Percentiles rank a stretch among this genome's conserved stretches.
phyloP scores from a whole-genome alignment of 345 rosid species.

The Mallotus nudiflorus region DNA sequence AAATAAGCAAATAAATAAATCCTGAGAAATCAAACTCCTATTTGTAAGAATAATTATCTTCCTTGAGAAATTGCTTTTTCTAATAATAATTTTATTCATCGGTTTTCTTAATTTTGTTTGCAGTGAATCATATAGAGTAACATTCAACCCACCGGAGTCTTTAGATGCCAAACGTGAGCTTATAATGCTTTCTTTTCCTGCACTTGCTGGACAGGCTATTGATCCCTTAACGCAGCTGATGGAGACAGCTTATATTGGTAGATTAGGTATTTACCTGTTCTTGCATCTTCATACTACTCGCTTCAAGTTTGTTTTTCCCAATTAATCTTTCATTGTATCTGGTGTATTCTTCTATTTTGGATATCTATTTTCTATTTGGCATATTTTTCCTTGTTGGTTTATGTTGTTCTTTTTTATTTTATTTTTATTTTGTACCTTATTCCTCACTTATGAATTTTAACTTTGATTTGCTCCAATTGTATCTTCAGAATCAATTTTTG shows the following conservation, averaged over 20 bases:
- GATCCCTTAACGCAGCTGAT: conserved; percentile 82
- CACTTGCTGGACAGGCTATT: conserved; percentile 85
- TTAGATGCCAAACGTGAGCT: conserved; percentile 64
- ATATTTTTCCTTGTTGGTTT: no score
- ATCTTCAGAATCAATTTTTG: no score
- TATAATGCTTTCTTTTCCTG: conserved; percentile 81
- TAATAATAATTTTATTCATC: not conserved
- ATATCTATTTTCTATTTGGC: no score
- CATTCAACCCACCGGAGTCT: conserved; percentile 29
- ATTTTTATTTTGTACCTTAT: no score
- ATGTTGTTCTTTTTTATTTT: no score
- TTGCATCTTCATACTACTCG: not conserved
- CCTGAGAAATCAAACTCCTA: not conserved
- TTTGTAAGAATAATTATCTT: not conserved
- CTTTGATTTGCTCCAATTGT: no score
- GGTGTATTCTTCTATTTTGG: no score
- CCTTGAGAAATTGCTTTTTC: not conserved
- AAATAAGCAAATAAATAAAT: no score
- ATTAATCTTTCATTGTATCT: no score
- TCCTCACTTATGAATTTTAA: no score
- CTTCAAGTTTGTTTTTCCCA: not conserved
- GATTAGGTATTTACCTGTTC: conserved; percentile 53
- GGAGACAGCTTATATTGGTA: conserved; percentile 97
- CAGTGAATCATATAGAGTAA: conserved; percentile 42
- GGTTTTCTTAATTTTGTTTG: conserved; percentile 9